Conservation (phyloP, 2,329 filamentous ascomycete genomes). For the Fusarium mexicanum region DNA sequence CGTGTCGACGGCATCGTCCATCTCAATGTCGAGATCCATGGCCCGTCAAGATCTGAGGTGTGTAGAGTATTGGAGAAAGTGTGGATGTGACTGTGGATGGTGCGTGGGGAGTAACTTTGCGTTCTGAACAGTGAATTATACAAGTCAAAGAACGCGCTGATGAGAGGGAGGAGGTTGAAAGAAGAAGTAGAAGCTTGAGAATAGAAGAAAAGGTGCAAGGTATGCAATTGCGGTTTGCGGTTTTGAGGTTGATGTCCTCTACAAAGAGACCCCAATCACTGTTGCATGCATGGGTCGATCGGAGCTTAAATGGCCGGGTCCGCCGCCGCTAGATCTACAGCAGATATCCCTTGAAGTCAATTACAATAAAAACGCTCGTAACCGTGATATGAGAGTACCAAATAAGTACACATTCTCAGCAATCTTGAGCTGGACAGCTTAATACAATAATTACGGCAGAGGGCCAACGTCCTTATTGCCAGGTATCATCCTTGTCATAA, state of each 20-base stretch:
- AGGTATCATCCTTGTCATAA: background rate
- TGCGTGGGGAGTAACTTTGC: background rate
- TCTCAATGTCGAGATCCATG: constrained; percentile 78
- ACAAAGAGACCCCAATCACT: background rate
- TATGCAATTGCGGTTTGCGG: background rate
- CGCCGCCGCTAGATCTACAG: constrained; percentile 21
- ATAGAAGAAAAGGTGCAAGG: background rate
- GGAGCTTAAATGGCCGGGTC: constrained; percentile 23
- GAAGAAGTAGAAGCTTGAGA: background rate
- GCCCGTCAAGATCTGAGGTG: constrained; percentile 35
- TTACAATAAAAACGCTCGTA: background rate
- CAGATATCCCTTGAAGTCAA: background rate
- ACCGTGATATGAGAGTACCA: too few relatives aligned
- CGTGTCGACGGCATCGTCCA: constrained; percentile 68
- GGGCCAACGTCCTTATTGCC: background rate
- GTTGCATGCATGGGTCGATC: constrained; percentile 5
- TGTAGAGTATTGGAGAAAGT: background rate
- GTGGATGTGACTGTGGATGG: background rate
- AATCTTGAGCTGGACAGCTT: background rate
- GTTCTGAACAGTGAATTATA: background rate
- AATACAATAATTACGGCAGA: background rate
- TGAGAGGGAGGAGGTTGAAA: background rate
- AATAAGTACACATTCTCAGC: background rate
- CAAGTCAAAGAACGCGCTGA: background rate
- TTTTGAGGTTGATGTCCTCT: constrained; percentile 23